Base-by-base conservation (phyloP, 495 filamentous ascomycete species). In the Neurospora intermedia region DNA sequence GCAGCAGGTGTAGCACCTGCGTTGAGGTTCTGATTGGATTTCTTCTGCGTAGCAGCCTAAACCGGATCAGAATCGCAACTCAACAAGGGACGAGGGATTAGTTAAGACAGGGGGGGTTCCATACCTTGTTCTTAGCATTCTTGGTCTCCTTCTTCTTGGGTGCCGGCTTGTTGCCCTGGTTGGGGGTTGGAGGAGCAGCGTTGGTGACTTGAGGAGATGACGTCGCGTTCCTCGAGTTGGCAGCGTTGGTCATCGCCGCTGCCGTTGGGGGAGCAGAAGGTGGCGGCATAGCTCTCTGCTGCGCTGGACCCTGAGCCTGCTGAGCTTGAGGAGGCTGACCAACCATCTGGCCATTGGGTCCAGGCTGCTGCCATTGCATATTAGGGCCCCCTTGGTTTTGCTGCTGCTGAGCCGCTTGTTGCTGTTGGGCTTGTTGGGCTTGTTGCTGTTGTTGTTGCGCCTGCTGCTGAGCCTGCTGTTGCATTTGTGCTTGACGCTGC, bases 91-190 rank as follows among this genome's bases (percentile, higher is more conserved):
- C 69, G 77, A 77, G 73, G 77, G 54, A 71, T 78, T 76, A 76
- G 70, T 75, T 72, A 82, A 77, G 69, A 73, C 72, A 78, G 72
- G 45, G 54, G 54, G 27, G 78, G 78, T 71, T 76, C 82, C 88
- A 78, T 89, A 96, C 95, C 92, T 97, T 97, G 79, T 87, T 82
- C 79, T 87, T 89, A 3, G 83, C 82, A 71, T 89, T 87, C 81
- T 92, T 92, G 5, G 85, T 80, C 38, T 91, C 91, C 84, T 95
- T 95, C 87, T 95, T 95, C 84, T 95, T 97, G 0, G 93, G 91
- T 54, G 88, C 90, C 0, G 93, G 75, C 82, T 99, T 98, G 77
- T 88, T 91, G 1, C 83, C 77, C 80, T 92, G 92, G 75, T 89
- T 88, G 13, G 96, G 96, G 4, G 96, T 99, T 8, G 95, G 95